These are phyloP conservation scores for Globisporangium lucens DNA, from an alignment of 352 stramenopile genomes.

Conservation along the genomic window DNA sequence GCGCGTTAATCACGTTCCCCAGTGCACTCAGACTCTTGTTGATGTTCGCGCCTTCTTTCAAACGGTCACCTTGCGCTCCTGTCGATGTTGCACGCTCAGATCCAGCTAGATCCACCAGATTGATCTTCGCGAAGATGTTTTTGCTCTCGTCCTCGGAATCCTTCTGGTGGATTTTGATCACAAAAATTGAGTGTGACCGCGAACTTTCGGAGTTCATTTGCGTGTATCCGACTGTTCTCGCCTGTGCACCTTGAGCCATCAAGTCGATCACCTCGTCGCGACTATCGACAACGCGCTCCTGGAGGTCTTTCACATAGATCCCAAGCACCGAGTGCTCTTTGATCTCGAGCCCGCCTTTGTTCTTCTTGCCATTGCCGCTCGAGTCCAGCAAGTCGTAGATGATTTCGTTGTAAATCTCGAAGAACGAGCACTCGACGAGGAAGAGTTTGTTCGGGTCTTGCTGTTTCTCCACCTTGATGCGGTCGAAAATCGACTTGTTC, in stretches of 20 bases:
- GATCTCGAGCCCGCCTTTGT: slow-evolving; percentile 89
- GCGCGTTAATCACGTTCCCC: slow-evolving; percentile 92
- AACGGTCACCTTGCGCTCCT: slow-evolving; percentile 81
- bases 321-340: slow-evolving; percentile 93
- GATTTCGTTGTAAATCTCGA: slow-evolving; percentile 97
- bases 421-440: slow-evolving; percentile 91
- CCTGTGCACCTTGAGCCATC: slow-evolving; percentile 65
- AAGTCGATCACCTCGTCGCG: slow-evolving; percentile 83
- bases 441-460: slow-evolving; percentile 80
- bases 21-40: slow-evolving; percentile 93
- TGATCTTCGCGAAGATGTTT: slow-evolving; percentile 92
- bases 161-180: slow-evolving; percentile 95
- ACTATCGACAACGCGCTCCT: slow-evolving; percentile 85
- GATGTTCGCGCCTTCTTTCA: slow-evolving; percentile 94
- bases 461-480: slow-evolving; percentile 58
- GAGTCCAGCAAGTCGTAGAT: slow-evolving; percentile 94
- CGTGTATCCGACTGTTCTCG: slow-evolving; percentile 79
- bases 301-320: slow-evolving; percentile 93
- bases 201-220: slow-evolving; percentile 94
- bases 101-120: slow-evolving; percentile 93
- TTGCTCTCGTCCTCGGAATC: slow-evolving; percentile 80
- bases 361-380: slow-evolving; percentile 83
- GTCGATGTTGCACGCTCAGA: slow-evolving; percentile 91
- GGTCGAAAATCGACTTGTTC: slow-evolving; percentile 89
- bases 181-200: slow-evolving; percentile 95